A percentile compares a stretch with the other conserved stretches of the same genome.
These are phyloP conservation scores for Moricandia moricandioides DNA, from an alignment of 345 rosid genomes.

Conservation along the genomic window DNA sequence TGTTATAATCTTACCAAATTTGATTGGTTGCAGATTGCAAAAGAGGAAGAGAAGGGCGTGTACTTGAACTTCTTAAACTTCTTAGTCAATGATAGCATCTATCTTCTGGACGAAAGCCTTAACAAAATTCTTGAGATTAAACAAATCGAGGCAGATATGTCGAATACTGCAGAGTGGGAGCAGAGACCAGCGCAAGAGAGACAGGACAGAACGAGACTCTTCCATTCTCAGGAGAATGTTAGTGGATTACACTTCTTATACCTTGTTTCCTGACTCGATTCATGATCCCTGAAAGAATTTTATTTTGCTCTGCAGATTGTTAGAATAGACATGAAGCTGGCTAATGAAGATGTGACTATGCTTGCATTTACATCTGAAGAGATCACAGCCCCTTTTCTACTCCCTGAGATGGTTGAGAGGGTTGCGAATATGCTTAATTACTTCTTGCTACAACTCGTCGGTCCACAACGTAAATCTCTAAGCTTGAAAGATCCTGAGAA, in stretches of 20 bases:
- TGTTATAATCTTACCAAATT: neutral
- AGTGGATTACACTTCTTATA: slow-evolving; percentile 28
- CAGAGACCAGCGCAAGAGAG: slow-evolving; percentile 90
- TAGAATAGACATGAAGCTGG: slow-evolving; percentile 93
- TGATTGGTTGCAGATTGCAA: slow-evolving; percentile 74
- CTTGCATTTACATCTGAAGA: slow-evolving; percentile 93
- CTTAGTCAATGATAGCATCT: slow-evolving; percentile 94
- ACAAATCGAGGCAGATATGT: slow-evolving; percentile 95
- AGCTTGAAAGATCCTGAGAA: slow-evolving; percentile 92
- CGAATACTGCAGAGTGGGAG: slow-evolving; percentile 90
- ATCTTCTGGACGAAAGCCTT: slow-evolving; percentile 96
- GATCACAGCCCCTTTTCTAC: slow-evolving; percentile 91
- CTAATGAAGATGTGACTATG: slow-evolving; percentile 96
- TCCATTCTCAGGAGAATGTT: slow-evolving; percentile 95
- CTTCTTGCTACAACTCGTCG: slow-evolving; percentile 93
- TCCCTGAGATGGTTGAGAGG: slow-evolving; percentile 99
- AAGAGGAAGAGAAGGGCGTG: slow-evolving; percentile 98
- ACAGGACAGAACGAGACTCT: slow-evolving; percentile 90
- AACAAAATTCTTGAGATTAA: slow-evolving; percentile 95
- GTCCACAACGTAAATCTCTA: slow-evolving; percentile 92
- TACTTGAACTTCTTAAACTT: slow-evolving; percentile 97
- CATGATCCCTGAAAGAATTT: slow-evolving; percentile 9
- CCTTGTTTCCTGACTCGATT: neutral
- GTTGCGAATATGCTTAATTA: slow-evolving; percentile 98
- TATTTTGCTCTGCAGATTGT: slow-evolving; percentile 57